Conservation (phyloP, 306 rosid genomes). For the Vachellia collinsii region DNA sequence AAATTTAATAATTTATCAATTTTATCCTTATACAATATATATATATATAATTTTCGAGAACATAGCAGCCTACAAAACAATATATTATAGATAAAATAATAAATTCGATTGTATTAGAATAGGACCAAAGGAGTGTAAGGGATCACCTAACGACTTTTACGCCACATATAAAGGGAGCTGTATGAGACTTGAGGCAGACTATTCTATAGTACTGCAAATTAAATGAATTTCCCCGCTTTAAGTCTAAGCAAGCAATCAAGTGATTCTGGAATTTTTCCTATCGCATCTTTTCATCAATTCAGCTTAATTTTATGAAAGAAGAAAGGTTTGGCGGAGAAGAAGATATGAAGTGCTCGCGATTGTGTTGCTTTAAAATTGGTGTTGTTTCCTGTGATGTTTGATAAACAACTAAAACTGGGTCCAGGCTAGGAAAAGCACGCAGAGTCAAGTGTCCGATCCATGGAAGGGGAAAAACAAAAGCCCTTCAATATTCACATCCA, state of each 20-base stretch:
- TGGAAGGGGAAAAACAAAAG: background rate
- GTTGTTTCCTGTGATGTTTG: conserved; percentile 10
- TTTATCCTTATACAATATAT: too few species aligned
- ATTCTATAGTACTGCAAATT: background rate
- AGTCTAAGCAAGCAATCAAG: background rate
- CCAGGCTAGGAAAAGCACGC: conserved; percentile 7
- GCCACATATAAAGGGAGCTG: background rate
- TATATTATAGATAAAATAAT: too few species aligned
- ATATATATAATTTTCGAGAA: too few species aligned
- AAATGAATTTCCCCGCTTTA: background rate
- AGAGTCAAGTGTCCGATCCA: background rate
- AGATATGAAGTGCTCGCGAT: background rate
- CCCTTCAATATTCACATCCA: background rate
- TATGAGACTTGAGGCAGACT: background rate
- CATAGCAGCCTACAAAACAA: too few species aligned
- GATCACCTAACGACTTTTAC: too few species aligned
- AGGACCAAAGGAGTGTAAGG: too few species aligned
- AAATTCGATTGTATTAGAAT: too few species aligned
- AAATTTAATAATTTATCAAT: too few species aligned
- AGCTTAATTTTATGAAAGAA: background rate
- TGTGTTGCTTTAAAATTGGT: background rate
- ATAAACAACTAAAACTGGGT: background rate
- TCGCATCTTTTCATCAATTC: background rate
- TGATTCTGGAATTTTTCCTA: background rate
- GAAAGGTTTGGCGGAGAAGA: background rate